Base-by-base conservation (phyloP, 2,329 filamentous ascomycete genomes). In the Sporothrix inflata region DNA sequence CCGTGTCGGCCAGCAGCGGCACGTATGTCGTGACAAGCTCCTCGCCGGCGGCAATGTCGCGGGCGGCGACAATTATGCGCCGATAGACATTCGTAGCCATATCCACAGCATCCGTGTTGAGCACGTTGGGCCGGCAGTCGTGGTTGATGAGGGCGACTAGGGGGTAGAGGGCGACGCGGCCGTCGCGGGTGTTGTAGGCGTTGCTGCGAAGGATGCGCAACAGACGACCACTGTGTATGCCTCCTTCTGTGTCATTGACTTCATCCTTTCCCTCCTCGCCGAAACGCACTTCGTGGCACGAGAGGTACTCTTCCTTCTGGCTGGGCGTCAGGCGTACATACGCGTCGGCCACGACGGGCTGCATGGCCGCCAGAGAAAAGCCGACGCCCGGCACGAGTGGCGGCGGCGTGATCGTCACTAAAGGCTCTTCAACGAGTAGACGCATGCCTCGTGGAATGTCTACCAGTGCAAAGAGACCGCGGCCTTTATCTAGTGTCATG, bases 171-270 rank as follows among this genome's bases (percentile, higher is more conserved):
- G 38, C 74, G 38, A 72, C 47, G 38, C 72, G 70, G 12, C 72
- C 70, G 68, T 73, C 72, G 12, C 53, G 63, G 72, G 78, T 78
- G 67, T 80, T 79, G 79, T 82, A 83, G 69, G 79, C 81, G 74
- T 83, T 83, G 60, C 79, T 83, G 73, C 81, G 80, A 71, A 83
- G 83, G 70, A 83, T 81, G 75, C 77, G 78, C 60, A 77, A 63
- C 40, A 75, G 74, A 6, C 73, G 73, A 40, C 47, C 24, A 19
- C 70, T 61, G 53, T 65, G 30, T 14, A 24, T 8, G 4, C 8
- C 21, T 19, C 30, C 24, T 11, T 47, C 60, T 27, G n/a, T 4
- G 65, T 45, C 12, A 34, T 34, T 6, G 6, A 34, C 30, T 34
- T 72, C 71, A 24, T 74, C 74, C 19, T 57, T 65, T 77, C 69